Evolutionary conservation across 768 basidiomycete species (phyloP).

Genomic region (Polyporus arcularius): DNA sequence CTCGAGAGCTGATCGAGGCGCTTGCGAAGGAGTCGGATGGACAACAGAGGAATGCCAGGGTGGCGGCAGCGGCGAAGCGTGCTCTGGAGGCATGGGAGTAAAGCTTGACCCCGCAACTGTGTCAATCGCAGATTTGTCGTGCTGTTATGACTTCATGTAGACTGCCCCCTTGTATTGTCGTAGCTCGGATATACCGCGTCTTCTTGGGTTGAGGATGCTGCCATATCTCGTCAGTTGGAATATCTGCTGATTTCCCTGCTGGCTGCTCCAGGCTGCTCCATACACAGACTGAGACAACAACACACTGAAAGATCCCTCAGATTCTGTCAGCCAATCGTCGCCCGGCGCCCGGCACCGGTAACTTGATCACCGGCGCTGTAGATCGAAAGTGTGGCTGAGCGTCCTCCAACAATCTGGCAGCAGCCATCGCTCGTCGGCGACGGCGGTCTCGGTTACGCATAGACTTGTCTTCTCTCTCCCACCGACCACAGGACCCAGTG

Average conservation of each 20-base stretch:
- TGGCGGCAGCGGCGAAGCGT: conserved; percentile 42
- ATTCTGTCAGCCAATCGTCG: background rate
- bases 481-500: background rate
- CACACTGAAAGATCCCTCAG: too few relatives aligned
- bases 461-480: too few relatives aligned
- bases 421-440: too few relatives aligned
- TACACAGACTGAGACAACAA: too few relatives aligned
- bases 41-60: conserved; percentile 36
- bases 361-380: background rate
- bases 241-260: too few relatives aligned
- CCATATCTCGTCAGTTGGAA: too few relatives aligned
- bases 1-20: conserved; percentile 53
- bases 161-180: background rate
- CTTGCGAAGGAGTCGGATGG: conserved; percentile 31
- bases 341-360: background rate
- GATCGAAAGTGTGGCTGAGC: background rate
- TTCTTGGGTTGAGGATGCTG: too few relatives aligned
- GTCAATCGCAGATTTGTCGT: too few relatives aligned
- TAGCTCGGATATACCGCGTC: background rate
- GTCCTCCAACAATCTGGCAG: background rate
- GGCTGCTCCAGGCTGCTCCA: too few relatives aligned
- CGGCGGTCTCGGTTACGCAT: too few relatives aligned
- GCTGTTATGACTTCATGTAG: background rate
- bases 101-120: background rate
- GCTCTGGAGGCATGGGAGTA: conserved; percentile 43